Evolutionary conservation across 345 rosid genomes (phyloP), one percentile per base, ranked within the genome.

Genomic region (Euphorbia lathyris): DNA sequence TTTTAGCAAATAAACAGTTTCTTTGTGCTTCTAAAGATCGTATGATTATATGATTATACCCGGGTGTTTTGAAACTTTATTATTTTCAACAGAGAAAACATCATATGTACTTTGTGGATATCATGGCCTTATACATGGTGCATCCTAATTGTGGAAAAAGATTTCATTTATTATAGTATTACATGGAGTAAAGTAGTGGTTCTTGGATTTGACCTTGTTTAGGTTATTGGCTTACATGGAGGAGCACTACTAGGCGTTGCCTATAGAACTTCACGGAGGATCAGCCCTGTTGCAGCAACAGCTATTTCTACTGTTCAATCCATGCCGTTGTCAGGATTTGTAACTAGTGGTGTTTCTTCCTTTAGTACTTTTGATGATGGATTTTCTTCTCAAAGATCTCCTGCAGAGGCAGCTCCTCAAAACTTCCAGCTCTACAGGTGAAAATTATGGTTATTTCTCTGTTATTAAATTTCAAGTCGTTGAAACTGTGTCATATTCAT

Each of bases 311-410:
- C 93, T 69, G 85, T 95, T 79, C 97, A 95, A 74, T 90, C 99
- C 13, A 95, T 92, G 97, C 99, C 99, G 2, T 79, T 95, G 77
- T 95, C 98, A n/a, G 99, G 99, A 76, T 90, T 88, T 76, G 99
- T 96, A 79, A 86, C 82, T 68, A 81, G 89, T 76, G 85, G 87
- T 60, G 74, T 83, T 70, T 86, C 97, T 82, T 88, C 99, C 32
- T 92, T 95, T 73, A 69, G 88, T 43, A 77, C 89, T 67, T 82
- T 83, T 69, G 99, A 95, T 68, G 90, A 95, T 83, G 96, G 89
- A 62, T 81, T 81, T 69, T 85, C 87, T 68, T 84, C 93, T 58
- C 86, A 90, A 58, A 84, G 79, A 81, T 85, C 95, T 72, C 70
- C 90, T 57, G 66, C 90, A 34, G 99, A 95, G 70, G 87, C 97